A percentile compares a stretch with the other conserved stretches of the same genome.
Evolutionary conservation across 176 grass and related monocot genomes (phyloP).

Genomic region (Chloris gayana): DNA sequence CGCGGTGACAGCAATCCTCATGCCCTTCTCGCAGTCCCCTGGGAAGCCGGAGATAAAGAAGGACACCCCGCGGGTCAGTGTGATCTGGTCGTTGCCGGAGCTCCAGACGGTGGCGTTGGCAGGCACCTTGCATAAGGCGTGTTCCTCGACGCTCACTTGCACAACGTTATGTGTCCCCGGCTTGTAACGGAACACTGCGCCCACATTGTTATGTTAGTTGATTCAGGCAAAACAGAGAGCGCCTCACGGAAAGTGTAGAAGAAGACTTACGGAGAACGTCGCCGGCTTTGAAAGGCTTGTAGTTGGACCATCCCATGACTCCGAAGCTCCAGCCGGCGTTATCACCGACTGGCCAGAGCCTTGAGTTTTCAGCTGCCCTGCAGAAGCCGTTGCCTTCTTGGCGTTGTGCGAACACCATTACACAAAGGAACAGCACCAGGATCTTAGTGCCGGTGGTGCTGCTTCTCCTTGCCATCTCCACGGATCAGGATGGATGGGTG

Average conservation of each 20-base stretch:
- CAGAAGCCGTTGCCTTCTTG: not conserved
- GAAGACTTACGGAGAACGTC: not conserved
- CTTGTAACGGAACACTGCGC: constrained; percentile 51
- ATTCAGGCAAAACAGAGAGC: not conserved
- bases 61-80: constrained; percentile 24
- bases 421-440: not conserved
- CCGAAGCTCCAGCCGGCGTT: not conserved
- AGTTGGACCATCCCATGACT: constrained; percentile 24
- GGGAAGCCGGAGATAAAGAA: constrained; percentile 31
- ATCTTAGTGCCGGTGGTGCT: not conserved
- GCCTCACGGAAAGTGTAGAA: not conserved
- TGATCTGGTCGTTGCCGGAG: constrained; percentile 39
- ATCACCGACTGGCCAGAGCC: constrained; percentile 5
- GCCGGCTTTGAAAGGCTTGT: constrained; percentile 17
- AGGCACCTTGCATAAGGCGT: constrained; percentile 25
- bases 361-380: not conserved
- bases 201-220: not conserved
- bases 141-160: constrained; percentile 7
- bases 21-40: constrained; percentile 28
- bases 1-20: constrained; percentile 41
- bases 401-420: not conserved
- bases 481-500: no score
- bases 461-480: not conserved
- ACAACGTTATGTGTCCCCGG: constrained; percentile 41
- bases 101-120: constrained; percentile 7